These are phyloP conservation scores for Sphaerosporella brunnea DNA, from an alignment of 495 filamentous ascomycete genomes.

Conservation along the genomic window DNA sequence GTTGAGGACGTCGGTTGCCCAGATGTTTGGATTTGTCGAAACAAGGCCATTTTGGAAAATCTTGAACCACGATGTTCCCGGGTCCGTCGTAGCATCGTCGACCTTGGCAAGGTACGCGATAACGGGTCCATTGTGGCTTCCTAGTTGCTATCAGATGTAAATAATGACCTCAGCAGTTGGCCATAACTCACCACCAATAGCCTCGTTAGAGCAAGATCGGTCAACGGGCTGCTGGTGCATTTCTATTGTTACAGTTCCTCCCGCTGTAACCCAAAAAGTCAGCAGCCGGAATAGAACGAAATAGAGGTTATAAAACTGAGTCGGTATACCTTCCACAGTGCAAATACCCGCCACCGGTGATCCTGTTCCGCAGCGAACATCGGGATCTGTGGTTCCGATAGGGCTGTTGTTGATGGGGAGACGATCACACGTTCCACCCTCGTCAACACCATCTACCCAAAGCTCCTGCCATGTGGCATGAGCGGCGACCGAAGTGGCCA, in stretches of 20 bases:
- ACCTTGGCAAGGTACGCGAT: constrained; percentile 39
- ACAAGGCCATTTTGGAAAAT: constrained; percentile 32
- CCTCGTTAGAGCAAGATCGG: constrained; percentile 31
- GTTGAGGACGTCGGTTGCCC: constrained; percentile 32
- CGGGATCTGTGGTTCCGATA: constrained; percentile 10
- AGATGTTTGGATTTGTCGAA: constrained; percentile 21
- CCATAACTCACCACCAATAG: constrained; percentile 36
- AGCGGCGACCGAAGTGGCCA: constrained; percentile 25
- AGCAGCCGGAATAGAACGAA: constrained; percentile 10
- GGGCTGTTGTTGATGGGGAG: constrained; percentile 31
- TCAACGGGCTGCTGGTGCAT: constrained; percentile 36
- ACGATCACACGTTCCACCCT: constrained; percentile 26
- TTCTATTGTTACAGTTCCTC: constrained; percentile 32
- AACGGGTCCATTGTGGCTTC: constrained; percentile 36
- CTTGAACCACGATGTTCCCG: constrained; percentile 35
- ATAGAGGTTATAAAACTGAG: too few species aligned
- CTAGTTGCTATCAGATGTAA: too few species aligned
- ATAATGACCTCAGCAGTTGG: too few species aligned
- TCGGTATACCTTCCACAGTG: constrained; percentile 27
- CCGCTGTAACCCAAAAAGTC: constrained; percentile 28
- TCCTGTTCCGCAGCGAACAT: constrained; percentile 9
- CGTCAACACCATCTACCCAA: constrained; percentile 34
- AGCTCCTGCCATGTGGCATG: constrained; percentile 38
- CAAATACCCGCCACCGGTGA: constrained; percentile 29
- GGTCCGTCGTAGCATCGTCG: constrained; percentile 31